Conservation (phyloP, 768 basidiomycete genomes). For the Mycena amicta region DNA sequence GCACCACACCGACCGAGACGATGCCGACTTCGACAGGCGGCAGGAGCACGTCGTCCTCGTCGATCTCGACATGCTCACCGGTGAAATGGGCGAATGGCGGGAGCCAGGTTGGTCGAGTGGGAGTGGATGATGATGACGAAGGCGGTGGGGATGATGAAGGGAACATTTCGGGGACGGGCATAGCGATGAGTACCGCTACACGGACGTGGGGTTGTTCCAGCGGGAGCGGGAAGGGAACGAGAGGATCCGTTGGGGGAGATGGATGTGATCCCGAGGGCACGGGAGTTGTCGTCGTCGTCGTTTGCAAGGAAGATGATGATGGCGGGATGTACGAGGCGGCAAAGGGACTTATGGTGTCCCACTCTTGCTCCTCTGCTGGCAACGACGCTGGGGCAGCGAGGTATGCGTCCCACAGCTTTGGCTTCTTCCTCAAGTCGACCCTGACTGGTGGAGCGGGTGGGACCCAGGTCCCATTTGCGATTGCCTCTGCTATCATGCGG, state of each 20-base stretch:
- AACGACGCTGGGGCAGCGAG: conserved; percentile 23
- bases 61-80: not conserved
- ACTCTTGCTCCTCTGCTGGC: conserved; percentile 1
- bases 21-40: conserved; percentile 39
- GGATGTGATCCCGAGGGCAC: not conserved
- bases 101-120: not conserved
- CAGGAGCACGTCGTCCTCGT: conserved; percentile 26
- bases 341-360: conserved; percentile 21
- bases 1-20: conserved; percentile 24
- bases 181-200: conserved; percentile 47
- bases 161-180: conserved; percentile 34
- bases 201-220: conserved; percentile 30
- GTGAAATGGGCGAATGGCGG: not conserved
- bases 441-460: conserved; percentile 38
- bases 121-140: not conserved
- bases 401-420: conserved; percentile 50
- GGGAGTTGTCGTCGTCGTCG: conserved; percentile 15
- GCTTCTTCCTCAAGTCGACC: conserved; percentile 49
- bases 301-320: conserved; percentile 12
- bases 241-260: not conserved
- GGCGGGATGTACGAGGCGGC: conserved; percentile 25
- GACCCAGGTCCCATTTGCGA: conserved; percentile 64
- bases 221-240: not conserved
- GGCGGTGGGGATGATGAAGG: conserved; percentile 8
- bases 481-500: conserved; percentile 61